Evolutionary conservation across 2,329 filamentous ascomycete genomes (phyloP).

Genomic region (Aspergillus novoparasiticus): DNA sequence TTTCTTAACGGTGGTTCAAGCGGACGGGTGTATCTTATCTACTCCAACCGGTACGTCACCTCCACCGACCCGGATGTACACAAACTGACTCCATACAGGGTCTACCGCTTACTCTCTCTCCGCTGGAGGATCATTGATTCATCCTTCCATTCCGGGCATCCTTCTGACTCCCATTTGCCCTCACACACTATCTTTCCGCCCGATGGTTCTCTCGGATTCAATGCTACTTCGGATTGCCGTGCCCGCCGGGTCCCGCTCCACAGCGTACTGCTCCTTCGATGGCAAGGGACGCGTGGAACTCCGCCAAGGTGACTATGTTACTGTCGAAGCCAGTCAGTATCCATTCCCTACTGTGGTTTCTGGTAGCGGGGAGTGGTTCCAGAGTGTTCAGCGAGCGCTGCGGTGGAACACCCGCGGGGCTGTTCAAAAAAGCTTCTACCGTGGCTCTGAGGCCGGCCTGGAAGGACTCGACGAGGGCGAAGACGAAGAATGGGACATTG

Average conservation of each 20-base stretch:
- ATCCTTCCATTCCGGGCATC: slow-evolving; percentile 95
- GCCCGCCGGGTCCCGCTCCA: slow-evolving; percentile 81
- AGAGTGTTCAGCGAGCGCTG: slow-evolving; percentile 87
- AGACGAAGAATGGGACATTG: slow-evolving; percentile 83
- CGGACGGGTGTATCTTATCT: slow-evolving; percentile 96
- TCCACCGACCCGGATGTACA: neutral
- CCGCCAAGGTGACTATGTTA: slow-evolving; percentile 90
- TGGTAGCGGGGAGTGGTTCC: slow-evolving; percentile 91
- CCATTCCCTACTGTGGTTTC: slow-evolving; percentile 96
- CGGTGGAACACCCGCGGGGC: slow-evolving; percentile 94
- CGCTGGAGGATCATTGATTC: slow-evolving; percentile 90
- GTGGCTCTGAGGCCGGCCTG: slow-evolving; percentile 42
- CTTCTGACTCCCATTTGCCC: slow-evolving; percentile 96
- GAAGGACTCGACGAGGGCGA: slow-evolving; percentile 53
- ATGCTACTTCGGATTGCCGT: slow-evolving; percentile 89
- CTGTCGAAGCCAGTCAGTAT: slow-evolving; percentile 92
- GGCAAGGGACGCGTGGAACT: slow-evolving; percentile 95
- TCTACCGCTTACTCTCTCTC: slow-evolving; percentile 96
- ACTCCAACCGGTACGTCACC: slow-evolving; percentile 75
- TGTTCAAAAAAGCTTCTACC: slow-evolving; percentile 81
- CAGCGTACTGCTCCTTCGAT: slow-evolving; percentile 95
- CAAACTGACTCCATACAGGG: slow-evolving; percentile 42
- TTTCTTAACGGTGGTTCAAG: slow-evolving; percentile 91
- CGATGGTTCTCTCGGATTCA: slow-evolving; percentile 95
- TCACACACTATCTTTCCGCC: slow-evolving; percentile 93